Conservation (phyloP, 1,284 basidiomycete species). For the Trichosporon faecale region DNA sequence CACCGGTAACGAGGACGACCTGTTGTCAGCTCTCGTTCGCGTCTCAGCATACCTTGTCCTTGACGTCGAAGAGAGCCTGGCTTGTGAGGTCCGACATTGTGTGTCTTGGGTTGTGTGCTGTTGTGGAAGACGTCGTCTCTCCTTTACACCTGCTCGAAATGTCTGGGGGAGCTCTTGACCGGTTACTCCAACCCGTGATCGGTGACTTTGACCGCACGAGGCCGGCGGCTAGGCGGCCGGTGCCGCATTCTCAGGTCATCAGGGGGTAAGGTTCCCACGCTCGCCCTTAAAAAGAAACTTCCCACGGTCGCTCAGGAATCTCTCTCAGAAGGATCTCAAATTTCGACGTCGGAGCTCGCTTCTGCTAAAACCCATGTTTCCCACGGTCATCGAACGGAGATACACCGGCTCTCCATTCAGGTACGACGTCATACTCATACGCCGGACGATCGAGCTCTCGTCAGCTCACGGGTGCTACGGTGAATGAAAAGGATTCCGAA, state of each 20-base stretch:
- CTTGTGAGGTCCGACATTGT: conserved; percentile 1
- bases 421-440: background rate
- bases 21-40: background rate
- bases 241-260: background rate
- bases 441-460: background rate
- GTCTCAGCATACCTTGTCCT: conserved; percentile 23
- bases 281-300: no score
- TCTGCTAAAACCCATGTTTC: no score
- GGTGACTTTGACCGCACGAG: background rate
- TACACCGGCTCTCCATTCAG: background rate
- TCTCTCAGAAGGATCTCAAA: no score
- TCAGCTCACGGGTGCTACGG: background rate
- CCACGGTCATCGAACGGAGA: background rate
- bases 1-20: conserved; percentile 66
- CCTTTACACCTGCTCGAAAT: background rate
- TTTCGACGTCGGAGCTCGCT: no score
- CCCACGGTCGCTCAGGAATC: no score
- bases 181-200: background rate
- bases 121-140: background rate
- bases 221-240: background rate
- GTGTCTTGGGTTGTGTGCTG: background rate
- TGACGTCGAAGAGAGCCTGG: conserved; percentile 22
- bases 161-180: background rate
- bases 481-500: conserved; percentile 6
- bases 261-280: conserved; percentile 1